A percentile compares a stretch with the other conserved stretches of the same genome.
phyloP scores from a whole-genome alignment of 345 rosid genomes.

The Eucalyptus regnans region DNA sequence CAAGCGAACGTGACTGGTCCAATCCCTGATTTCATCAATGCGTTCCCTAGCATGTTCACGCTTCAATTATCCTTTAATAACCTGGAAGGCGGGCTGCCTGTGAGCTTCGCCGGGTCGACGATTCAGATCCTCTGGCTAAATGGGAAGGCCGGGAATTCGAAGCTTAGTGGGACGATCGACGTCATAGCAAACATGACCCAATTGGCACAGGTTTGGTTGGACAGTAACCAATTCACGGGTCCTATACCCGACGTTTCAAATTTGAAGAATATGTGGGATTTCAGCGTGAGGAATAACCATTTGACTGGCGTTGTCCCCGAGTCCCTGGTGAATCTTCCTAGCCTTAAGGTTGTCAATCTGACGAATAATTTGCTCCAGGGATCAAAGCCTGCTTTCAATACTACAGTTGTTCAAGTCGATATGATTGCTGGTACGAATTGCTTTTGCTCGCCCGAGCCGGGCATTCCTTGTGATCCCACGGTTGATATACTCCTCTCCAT shows the following conservation, averaged over 20 bases:
- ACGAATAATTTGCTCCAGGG: too few species aligned
- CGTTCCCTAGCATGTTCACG: conserved; percentile 21
- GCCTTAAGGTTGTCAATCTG: too few species aligned
- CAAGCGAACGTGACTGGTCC: conserved; percentile 27
- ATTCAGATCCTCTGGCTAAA: conserved; percentile 46
- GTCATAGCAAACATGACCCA: conserved; percentile 40
- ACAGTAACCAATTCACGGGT: conserved; percentile 53
- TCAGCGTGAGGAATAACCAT: conserved; percentile 52
- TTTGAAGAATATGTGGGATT: conserved; percentile 8
- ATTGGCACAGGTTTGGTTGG: conserved; percentile 46
- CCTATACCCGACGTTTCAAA: conserved; percentile 58
- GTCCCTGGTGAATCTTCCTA: conserved; percentile 9
- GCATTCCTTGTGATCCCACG: conserved; percentile 32
- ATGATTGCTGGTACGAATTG: neutral
- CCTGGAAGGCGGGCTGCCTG: conserved; percentile 48
- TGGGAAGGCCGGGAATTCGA: conserved; percentile 8
- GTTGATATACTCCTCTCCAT: conserved; percentile 31
- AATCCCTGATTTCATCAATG: conserved; percentile 38
- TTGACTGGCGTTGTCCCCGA: conserved; percentile 64
- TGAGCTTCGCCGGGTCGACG: conserved; percentile 9
- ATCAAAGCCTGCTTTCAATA: too few species aligned
- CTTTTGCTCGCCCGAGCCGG: conserved; percentile 36
- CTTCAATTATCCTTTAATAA: conserved; percentile 38
- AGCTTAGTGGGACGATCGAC: conserved; percentile 46
- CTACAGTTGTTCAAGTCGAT: too few species aligned